These are phyloP conservation scores for Alternaria burnsii DNA, from an alignment of 2,329 filamentous ascomycete species.

Conservation along the genomic window DNA sequence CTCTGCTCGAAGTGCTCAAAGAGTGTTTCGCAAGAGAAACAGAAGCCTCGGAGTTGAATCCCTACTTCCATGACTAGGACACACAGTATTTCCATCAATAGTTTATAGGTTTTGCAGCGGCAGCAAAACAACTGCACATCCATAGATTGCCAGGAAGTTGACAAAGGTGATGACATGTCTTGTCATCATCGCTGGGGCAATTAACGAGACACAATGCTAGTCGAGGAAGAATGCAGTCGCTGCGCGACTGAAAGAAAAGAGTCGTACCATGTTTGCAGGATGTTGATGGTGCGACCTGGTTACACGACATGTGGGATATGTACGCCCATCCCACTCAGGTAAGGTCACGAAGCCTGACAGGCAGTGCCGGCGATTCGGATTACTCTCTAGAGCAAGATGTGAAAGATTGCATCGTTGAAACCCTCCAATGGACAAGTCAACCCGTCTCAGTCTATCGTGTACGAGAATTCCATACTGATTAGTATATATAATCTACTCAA, in stretches of 20 bases:
- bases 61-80: accelerated
- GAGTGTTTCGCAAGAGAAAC: too few species aligned
- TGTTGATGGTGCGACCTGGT: background rate
- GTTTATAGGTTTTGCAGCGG: background rate
- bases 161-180: background rate
- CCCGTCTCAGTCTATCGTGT: background rate
- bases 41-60: accelerated
- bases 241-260: background rate
- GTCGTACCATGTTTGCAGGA: background rate
- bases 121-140: background rate
- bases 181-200: background rate
- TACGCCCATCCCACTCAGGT: background rate
- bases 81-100: too few species aligned
- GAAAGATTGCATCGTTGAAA: background rate
- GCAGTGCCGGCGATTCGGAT: too few species aligned
- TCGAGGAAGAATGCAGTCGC: background rate
- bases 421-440: background rate
- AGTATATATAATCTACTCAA: background rate
- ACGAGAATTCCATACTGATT: background rate
- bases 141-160: too few species aligned
- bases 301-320: background rate
- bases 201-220: background rate
- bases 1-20: too few species aligned
- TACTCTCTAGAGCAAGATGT: background rate
- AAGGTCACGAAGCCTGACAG: background rate